These are phyloP conservation scores for Balakata baccata DNA, from an alignment of 345 rosid species.

Conservation along the genomic window DNA sequence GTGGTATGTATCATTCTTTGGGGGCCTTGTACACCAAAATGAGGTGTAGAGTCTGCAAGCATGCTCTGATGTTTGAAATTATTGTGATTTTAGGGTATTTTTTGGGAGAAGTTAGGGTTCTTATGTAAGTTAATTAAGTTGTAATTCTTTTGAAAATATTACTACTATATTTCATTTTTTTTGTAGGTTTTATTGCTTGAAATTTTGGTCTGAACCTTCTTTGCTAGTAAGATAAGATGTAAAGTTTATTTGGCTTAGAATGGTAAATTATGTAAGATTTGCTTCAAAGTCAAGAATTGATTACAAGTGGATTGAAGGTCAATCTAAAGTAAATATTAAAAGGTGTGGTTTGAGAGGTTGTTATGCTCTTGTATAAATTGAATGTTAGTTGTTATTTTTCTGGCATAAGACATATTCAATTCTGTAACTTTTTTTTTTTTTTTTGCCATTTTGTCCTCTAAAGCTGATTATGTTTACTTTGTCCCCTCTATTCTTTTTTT, in stretches of 20 bases:
- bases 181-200: not conserved
- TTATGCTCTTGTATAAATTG: too few relatives aligned
- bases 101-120: not conserved
- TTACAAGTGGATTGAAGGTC: too few relatives aligned
- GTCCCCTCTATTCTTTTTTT: too few relatives aligned
- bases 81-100: not conserved
- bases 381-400: too few relatives aligned
- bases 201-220: not conserved
- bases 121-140: not conserved
- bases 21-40: not conserved
- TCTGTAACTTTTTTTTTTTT: too few relatives aligned
- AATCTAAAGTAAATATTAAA: too few relatives aligned
- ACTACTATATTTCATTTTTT: not conserved
- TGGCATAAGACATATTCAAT: too few relatives aligned
- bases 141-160: not conserved
- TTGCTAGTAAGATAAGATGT: not conserved
- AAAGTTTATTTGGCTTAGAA: not conserved
- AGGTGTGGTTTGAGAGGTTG: too few relatives aligned
- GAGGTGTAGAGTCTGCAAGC: not conserved
- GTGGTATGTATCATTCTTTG: constrained; percentile 37
- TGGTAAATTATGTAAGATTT: not conserved
- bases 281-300: not conserved
- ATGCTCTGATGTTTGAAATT: not conserved
- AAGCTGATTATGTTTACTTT: too few relatives aligned
- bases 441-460: too few relatives aligned